These are phyloP conservation scores for Tillandsia fasciculata DNA, from an alignment of 176 grass and related monocot genomes.

Conservation along the genomic window DNA sequence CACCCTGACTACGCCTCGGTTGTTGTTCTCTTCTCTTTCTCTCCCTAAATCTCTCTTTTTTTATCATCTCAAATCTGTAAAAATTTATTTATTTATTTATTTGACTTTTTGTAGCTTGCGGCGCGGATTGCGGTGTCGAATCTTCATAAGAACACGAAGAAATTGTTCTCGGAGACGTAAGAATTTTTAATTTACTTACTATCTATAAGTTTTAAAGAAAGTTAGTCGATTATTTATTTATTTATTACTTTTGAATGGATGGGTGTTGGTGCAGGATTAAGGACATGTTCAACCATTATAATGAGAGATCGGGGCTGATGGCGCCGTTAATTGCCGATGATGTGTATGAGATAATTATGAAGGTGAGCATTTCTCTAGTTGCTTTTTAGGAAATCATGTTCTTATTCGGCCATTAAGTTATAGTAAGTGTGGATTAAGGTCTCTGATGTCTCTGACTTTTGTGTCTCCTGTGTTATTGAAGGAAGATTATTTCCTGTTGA, in stretches of 20 bases:
- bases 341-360: slow-evolving; percentile 86
- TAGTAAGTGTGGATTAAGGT: background rate
- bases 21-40: background rate
- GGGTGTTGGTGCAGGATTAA: slow-evolving; percentile 55
- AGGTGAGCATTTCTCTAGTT: slow-evolving; percentile 28
- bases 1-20: slow-evolving; percentile 94
- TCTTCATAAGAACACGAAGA: slow-evolving; percentile 95
- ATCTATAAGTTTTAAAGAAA: background rate
- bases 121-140: slow-evolving; percentile 93
- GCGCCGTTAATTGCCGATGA: slow-evolving; percentile 85
- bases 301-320: slow-evolving; percentile 64
- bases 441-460: background rate
- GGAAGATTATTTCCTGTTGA: too few species aligned
- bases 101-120: slow-evolving; percentile 41
- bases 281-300: slow-evolving; percentile 57
- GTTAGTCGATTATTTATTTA: background rate
- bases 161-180: slow-evolving; percentile 94
- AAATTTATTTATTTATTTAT: background rate
- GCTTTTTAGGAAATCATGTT: background rate
- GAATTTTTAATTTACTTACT: background rate
- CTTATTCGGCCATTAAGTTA: background rate
- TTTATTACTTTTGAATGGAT: slow-evolving; percentile 2
- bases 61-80: background rate
- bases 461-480: background rate
- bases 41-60: background rate